Base-by-base conservation (phyloP, 495 filamentous ascomycete species). In the Penicillium angulare region DNA sequence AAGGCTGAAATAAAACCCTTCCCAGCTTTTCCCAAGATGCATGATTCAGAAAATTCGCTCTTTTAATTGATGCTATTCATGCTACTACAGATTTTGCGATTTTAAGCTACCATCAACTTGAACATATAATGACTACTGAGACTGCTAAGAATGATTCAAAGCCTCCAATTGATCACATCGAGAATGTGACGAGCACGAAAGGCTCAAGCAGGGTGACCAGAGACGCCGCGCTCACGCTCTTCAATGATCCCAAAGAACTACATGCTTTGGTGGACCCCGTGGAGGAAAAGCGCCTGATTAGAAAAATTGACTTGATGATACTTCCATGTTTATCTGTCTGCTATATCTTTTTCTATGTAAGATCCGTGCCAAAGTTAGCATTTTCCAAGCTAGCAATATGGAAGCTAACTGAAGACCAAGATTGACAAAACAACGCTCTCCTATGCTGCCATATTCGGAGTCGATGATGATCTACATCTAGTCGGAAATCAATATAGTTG, bases 281-380 rank as follows among this genome's bases (percentile, higher is more conserved):
- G 5, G 76, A 80, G 47, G 79, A 73, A 43, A 69, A 55, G 27
- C 70, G 63, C 49, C 41, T 83, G 5, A 62, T 81, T 18, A 67
- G 74, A 61, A 83, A 79, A 56, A 80, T 82, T 43, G 79, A 82
- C 52, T 68, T 71, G 7, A 73, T 76, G 69, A 72, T 74, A 22
- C 21, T 76, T 21, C 73, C 73, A 5, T 72, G 73, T 57, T 59
- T 84, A n/a, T 76, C 74, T 5, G 73, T 83, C 29, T 84, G 76
- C 47, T 83, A 82, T 63, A 72, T 72, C 1, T 84, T 83, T 57
- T 82, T 82, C 49, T 83, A 79, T 43, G 80, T 83, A 10, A 29
- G 26, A 5, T 10, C 5, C 26, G 26, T 53, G 79, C 82, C 42
- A 80, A 82, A 60, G 70, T 65, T 40, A 15, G 36, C 46, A 29